Conservation (phyloP, 257 asterid genomes). For the Linaria vulgaris region DNA sequence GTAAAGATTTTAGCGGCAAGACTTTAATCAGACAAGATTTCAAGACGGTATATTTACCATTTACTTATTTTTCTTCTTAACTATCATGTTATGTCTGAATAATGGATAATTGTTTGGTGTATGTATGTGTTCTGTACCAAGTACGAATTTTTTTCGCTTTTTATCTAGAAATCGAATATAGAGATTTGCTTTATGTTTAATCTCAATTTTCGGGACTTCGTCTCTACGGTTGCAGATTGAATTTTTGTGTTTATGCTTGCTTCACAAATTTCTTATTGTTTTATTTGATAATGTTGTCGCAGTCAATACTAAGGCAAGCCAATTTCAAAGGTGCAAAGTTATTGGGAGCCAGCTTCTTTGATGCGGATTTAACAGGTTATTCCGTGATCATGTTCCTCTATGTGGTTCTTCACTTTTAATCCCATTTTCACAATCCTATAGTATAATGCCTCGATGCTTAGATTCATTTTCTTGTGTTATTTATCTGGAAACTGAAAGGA, state of each 20-base stretch:
- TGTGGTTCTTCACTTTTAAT: conserved; percentile 11
- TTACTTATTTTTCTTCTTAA: neutral
- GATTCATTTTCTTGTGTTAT: no score
- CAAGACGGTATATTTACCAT: conserved; percentile 72
- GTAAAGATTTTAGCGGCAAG: conserved; percentile 86
- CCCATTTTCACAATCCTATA: neutral
- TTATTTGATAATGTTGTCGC: conserved; percentile 24
- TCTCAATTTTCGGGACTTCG: no score
- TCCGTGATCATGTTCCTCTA: neutral
- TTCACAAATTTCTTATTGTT: neutral
- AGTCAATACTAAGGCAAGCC: conserved; percentile 94
- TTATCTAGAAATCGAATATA: no score
- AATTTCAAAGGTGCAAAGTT: conserved; percentile 92
- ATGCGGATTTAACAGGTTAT: conserved; percentile 94
- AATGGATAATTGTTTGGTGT: conserved; percentile 1
- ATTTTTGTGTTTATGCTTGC: conserved; percentile 1
- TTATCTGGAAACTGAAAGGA: neutral
- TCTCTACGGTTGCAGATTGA: conserved; percentile 9
- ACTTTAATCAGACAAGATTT: conserved; percentile 86
- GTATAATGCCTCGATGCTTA: no score
- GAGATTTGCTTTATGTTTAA: no score
- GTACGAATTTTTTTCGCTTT: no score
- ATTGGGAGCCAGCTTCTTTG: conserved; percentile 95
- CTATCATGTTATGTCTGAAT: neutral
- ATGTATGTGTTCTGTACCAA: neutral